phyloP scores from a whole-genome alignment of 2,329 filamentous ascomycete species.

The Magnaporthiopsis rhizophila region DNA sequence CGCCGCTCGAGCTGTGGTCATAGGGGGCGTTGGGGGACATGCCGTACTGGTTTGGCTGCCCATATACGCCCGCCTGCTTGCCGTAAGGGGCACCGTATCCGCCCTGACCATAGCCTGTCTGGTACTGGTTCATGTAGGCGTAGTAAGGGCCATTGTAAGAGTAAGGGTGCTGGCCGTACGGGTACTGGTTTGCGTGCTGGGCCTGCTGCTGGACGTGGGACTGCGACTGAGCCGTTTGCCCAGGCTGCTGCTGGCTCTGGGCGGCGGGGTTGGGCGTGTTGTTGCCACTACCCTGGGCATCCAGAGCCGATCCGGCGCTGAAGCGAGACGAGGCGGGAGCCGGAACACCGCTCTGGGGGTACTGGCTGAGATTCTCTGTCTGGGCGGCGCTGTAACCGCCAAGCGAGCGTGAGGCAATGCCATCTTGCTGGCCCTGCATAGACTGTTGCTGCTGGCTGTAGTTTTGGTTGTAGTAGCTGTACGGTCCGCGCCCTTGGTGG shows the following conservation, averaged over 20 bases:
- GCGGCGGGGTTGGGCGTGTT: constrained; percentile 78
- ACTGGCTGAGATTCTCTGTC: constrained; percentile 58
- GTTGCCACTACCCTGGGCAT: constrained; percentile 78
- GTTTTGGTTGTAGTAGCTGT: constrained; percentile 67
- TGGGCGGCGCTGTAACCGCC: constrained; percentile 64
- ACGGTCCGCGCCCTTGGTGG: constrained; percentile 62
- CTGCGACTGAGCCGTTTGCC: constrained; percentile 29
- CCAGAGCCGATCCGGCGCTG: constrained; percentile 39
- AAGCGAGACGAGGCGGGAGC: constrained; percentile 38
- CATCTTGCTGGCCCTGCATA: constrained; percentile 65
- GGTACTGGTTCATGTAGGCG: constrained; percentile 45
- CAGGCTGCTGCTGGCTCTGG: constrained; percentile 40
- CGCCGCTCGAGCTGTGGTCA: constrained; percentile 47
- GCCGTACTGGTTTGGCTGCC: constrained; percentile 45
- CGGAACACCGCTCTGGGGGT: constrained; percentile 65
- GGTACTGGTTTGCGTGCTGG: constrained; percentile 32
- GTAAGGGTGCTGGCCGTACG: constrained; percentile 47
- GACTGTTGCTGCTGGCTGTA: constrained; percentile 45
- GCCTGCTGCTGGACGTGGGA: constrained; percentile 30
- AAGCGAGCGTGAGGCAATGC: constrained; percentile 65
- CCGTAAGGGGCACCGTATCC: constrained; percentile 44
- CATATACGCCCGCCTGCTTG: constrained; percentile 50
- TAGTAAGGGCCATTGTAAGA: constrained; percentile 56
- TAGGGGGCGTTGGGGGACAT: constrained; percentile 50
- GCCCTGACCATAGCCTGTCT: constrained; percentile 43